Conservation (phyloP, 768 basidiomycete genomes). For the Cystobasidium onofrii region DNA sequence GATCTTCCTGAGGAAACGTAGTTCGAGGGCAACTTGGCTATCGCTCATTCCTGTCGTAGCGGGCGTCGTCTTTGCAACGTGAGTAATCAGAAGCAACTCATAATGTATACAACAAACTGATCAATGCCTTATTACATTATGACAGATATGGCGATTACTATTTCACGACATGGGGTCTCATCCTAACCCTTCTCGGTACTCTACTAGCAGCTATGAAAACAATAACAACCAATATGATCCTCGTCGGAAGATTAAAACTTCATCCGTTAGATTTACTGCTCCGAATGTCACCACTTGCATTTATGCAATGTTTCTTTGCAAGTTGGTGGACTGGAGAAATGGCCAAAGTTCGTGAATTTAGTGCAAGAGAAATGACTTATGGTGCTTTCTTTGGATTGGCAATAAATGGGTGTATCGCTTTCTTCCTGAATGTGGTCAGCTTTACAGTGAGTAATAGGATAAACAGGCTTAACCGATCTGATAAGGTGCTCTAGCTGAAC, state of each 20-base stretch:
- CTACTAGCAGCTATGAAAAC: constrained; percentile 89
- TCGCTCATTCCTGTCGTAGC: constrained; percentile 74
- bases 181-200: constrained; percentile 82
- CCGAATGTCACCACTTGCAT: constrained; percentile 84
- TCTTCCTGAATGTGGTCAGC: constrained; percentile 83
- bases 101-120: not conserved
- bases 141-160: constrained; percentile 87
- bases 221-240: constrained; percentile 69
- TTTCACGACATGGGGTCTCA: constrained; percentile 72
- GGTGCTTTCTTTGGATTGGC: constrained; percentile 54
- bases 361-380: constrained; percentile 50
- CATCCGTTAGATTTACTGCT: constrained; percentile 79
- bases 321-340: constrained; percentile 77
- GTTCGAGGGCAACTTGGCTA: constrained; percentile 58
- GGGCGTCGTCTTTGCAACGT: constrained; percentile 83
- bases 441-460: constrained; percentile 63
- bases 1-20: constrained; percentile 57
- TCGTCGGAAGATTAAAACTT: constrained; percentile 49
- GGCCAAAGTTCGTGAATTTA: constrained; percentile 53
- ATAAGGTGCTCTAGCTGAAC: no score
- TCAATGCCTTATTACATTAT: no score
- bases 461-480: no score
- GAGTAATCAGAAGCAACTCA: constrained; percentile 7
- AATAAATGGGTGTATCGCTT: constrained; percentile 78
- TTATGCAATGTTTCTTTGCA: constrained; percentile 71